These are phyloP conservation scores for Nakataea oryzae DNA, from an alignment of 2,329 filamentous ascomycete genomes.

Conservation along the genomic window DNA sequence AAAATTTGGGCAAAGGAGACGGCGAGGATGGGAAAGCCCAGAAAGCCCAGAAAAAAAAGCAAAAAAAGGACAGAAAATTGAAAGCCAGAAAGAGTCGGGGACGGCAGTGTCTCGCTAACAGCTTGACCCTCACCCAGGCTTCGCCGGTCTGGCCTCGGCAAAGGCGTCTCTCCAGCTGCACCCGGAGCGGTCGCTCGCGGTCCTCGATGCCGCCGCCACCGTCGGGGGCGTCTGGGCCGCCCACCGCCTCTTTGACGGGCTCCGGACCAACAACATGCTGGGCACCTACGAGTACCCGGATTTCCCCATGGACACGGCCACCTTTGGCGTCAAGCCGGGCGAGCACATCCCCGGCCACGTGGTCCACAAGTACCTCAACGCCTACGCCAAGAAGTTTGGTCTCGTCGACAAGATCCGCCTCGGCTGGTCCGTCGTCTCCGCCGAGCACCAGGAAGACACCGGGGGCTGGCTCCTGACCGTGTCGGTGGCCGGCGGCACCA, in stretches of 20 bases:
- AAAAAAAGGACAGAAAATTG: background rate
- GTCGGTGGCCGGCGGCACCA: constrained; percentile 6
- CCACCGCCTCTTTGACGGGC: constrained; percentile 54
- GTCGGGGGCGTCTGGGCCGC: constrained; percentile 63
- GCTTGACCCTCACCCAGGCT: constrained; percentile 11
- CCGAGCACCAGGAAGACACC: constrained; percentile 27
- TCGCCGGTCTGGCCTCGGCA: constrained; percentile 44
- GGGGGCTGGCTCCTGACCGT: constrained; percentile 33
- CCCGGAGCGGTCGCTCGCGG: constrained; percentile 40
- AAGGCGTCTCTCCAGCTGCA: constrained; percentile 51
- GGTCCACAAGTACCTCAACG: constrained; percentile 35
- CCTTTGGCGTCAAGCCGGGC: constrained; percentile 33
- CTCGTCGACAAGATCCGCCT: constrained; percentile 28
- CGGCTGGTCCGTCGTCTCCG: constrained; percentile 26
- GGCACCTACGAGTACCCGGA: constrained; percentile 67
- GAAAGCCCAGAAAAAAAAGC: background rate
- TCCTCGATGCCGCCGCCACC: constrained; percentile 47
- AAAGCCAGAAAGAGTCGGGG: background rate
- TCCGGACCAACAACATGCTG: constrained; percentile 65
- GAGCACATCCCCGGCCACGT: constrained; percentile 36
- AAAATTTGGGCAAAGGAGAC: no score
- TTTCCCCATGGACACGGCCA: constrained; percentile 54
- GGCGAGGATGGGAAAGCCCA: no score
- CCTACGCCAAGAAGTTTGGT: constrained; percentile 31
- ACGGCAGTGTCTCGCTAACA: background rate